Percentiles rank a stretch among this genome's conserved stretches.
These are phyloP conservation scores for Lipomyces japonicus DNA, from an alignment of 805 yeast genomes.

Conservation along the genomic window DNA sequence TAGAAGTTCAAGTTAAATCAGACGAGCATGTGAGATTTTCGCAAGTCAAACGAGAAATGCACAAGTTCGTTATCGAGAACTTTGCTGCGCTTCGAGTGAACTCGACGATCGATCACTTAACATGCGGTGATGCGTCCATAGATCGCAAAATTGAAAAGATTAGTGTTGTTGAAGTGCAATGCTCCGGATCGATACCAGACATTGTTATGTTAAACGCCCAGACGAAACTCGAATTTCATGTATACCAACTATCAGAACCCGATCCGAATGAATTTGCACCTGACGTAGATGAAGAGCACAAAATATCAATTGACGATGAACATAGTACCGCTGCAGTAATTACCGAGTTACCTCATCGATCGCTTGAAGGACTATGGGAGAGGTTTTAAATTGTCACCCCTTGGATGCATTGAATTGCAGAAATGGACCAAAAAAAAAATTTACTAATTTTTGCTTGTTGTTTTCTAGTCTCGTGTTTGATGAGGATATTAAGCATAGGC, in stretches of 20 bases:
- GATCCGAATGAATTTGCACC: not conserved
- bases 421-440: not conserved
- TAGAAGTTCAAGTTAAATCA: conserved; percentile 13
- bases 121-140: conserved; percentile 3
- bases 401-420: not conserved
- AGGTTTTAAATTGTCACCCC: conserved; percentile 8
- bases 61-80: conserved; percentile 12
- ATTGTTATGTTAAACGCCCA: conserved; percentile 5
- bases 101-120: conserved; percentile 11
- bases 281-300: not conserved
- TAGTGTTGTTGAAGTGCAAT: conserved; percentile 18
- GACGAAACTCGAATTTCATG: conserved; percentile 18
- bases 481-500: conserved; percentile 34
- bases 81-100: conserved; percentile 17
- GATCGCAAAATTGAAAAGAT: conserved; percentile 13
- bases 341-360: conserved; percentile 34
- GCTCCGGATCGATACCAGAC: conserved; percentile 12
- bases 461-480: conserved; percentile 35
- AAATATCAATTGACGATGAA: conserved; percentile 12
- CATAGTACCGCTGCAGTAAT: conserved; percentile 16
- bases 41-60: conserved; percentile 4
- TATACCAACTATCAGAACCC: conserved; percentile 11
- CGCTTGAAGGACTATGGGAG: conserved; percentile 40
- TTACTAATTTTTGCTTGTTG: too few relatives aligned
- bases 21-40: not conserved